A percentile compares a stretch with the other conserved stretches of the same genome.
These are phyloP conservation scores for Linanthus parryae DNA, from an alignment of 148 eudicot species.

Conservation along the genomic window DNA sequence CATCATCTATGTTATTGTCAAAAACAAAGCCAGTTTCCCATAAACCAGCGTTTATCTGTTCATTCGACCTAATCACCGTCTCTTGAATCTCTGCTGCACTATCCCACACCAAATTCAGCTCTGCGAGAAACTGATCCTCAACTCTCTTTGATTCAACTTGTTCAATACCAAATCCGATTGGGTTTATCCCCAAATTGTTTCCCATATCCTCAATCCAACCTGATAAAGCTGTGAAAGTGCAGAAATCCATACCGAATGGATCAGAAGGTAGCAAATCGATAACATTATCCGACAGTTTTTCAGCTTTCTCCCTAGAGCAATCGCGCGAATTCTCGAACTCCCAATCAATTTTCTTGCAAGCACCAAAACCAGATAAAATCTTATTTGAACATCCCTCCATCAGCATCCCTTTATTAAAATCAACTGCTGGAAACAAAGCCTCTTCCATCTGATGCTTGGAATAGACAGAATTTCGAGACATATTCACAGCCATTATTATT, in stretches of 20 bases:
- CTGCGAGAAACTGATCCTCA: constrained; percentile 14
- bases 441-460: constrained; percentile 1
- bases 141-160: constrained; percentile 14
- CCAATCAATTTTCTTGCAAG: constrained; percentile 4
- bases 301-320: constrained; percentile 7
- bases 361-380: constrained; percentile 4
- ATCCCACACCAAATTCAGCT: constrained; percentile 23
- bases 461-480: neutral
- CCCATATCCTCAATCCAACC: constrained; percentile 28
- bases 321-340: constrained; percentile 5
- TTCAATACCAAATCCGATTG: constrained; percentile 7
- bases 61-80: neutral
- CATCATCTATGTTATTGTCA: constrained; percentile 13
- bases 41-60: neutral
- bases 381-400: constrained; percentile 8
- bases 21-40: constrained; percentile 7
- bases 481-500: constrained; percentile 8
- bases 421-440: constrained; percentile 4
- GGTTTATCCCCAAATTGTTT: constrained; percentile 13
- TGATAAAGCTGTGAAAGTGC: constrained; percentile 17
- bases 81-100: neutral
- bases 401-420: constrained; percentile 3
- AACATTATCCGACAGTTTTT: constrained; percentile 13
- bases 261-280: constrained; percentile 24
- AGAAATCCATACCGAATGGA: constrained; percentile 30